Evolutionary conservation across 1,284 basidiomycete genomes (phyloP), one percentile per base, ranked within the genome.

Genomic region (Chalciporus sp.): DNA sequence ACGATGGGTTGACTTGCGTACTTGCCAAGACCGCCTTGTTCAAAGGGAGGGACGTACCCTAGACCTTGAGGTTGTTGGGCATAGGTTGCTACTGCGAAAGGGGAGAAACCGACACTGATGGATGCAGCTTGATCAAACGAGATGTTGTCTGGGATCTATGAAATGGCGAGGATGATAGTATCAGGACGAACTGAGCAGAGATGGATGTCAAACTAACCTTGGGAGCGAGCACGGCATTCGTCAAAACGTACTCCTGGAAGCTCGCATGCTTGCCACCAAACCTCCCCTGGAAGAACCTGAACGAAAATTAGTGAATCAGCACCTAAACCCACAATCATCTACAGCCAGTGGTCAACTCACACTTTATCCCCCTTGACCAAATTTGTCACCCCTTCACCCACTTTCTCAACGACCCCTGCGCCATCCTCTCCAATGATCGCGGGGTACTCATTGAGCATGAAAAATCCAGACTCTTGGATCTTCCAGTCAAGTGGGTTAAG

Each of bases 91-190:
- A 71, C 47, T 1, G 60, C 62, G 19, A 73, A 70, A 3, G 71
- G 64, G 19, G 28, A 55, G 33, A 69, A 40, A 33, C 52, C 59
- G 27, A 60, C 33, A 6, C 68, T 59, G 4, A 76, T 55, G 1
- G 74, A 66, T 1, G 75, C 73, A 35, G 64, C 70, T 56, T 71
- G 69, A 8, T 82, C 80, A 51, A 78, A 77, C 2, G 77, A 73
- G 20, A 82, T 52, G 20, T 73, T 76, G 5, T 65, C 54, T 0
- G 76, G 76, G 10, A 76, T 66, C 72, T 81, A 54, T 8, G 33
- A 17, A 7, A 31, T 11, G 11, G 1, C 9, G 6, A 23, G 23
- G 16, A 23, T 23, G 29, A 12, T 31, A n/a, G 29, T 45, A 1
- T 46, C 10, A 12, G 42, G 46, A 19, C 14, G 53, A 26, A 16